phyloP scores from a whole-genome alignment of 106 monocot species.

The Alisma plantagoaquatica region DNA sequence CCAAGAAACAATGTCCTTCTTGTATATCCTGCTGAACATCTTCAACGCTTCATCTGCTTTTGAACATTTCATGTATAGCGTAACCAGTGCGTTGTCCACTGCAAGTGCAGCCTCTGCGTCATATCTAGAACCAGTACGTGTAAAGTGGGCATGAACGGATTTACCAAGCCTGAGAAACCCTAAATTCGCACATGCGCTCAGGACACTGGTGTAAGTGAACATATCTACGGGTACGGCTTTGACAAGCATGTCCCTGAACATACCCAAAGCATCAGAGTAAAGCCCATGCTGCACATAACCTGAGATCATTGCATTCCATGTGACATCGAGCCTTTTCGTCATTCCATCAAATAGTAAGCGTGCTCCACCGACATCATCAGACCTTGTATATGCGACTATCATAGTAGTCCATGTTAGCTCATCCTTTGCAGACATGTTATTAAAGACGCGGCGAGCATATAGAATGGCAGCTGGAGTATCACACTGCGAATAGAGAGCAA shows the following conservation, averaged over 20 bases:
- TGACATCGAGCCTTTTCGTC: conserved; percentile 49
- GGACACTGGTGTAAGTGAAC: conserved; percentile 81
- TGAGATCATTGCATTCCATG: conserved; percentile 98
- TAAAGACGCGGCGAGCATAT: conserved; percentile 44
- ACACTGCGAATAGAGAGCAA: conserved; percentile 57
- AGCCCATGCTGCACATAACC: conserved; percentile 66
- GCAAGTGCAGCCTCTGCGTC: conserved; percentile 10
- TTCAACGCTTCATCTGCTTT: conserved; percentile 36
- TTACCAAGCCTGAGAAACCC: conserved; percentile 46
- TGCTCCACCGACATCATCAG: conserved; percentile 33
- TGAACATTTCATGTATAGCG: conserved; percentile 54
- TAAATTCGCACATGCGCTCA: conserved; percentile 65
- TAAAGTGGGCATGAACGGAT: conserved; percentile 69
- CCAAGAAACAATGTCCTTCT: conserved; percentile 84
- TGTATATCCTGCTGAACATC: conserved; percentile 46
- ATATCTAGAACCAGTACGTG: conserved; percentile 16
- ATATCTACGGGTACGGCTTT: conserved; percentile 46
- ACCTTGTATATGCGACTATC: conserved; percentile 68
- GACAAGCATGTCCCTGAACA: conserved; percentile 56
- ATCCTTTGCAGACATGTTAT: conserved; percentile 63
- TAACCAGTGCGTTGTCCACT: conserved; percentile 58
- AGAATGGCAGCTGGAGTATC: conserved; percentile 3
- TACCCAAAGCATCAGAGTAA: conserved; percentile 50
- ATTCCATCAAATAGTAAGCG: conserved; percentile 55
- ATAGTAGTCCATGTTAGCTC: conserved; percentile 89